These are phyloP conservation scores for Achaetomium macrosporum DNA, from an alignment of 2,329 filamentous ascomycete genomes.

Conservation along the genomic window DNA sequence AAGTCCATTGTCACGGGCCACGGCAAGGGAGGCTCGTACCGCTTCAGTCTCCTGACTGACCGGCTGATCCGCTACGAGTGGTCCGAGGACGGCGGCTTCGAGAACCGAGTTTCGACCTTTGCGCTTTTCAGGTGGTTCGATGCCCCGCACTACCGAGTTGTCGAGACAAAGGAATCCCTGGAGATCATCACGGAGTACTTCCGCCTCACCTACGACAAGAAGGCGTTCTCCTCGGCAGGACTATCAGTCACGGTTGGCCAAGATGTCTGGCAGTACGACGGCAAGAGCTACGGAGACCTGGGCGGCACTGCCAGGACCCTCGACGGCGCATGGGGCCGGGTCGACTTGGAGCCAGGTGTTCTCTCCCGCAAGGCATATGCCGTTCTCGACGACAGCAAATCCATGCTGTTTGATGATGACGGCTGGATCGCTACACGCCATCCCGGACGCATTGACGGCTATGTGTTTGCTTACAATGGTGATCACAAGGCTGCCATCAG, in stretches of 20 bases:
- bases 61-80: constrained; percentile 56
- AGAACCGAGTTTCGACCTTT: constrained; percentile 57
- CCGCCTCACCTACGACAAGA: constrained; percentile 54
- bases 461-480: constrained; percentile 24
- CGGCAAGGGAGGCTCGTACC: constrained; percentile 35
- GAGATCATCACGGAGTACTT: constrained; percentile 52
- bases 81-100: constrained; percentile 53
- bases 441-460: constrained; percentile 23
- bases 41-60: constrained; percentile 54
- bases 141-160: constrained; percentile 40
- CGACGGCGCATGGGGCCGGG: constrained; percentile 24
- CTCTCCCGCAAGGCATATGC: constrained; percentile 23
- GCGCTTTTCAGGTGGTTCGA: constrained; percentile 49
- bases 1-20: constrained; percentile 39
- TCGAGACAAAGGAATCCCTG: constrained; percentile 40
- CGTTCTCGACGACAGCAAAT: constrained; percentile 25
- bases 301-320: constrained; percentile 38
- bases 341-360: constrained; percentile 27
- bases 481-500: constrained; percentile 26
- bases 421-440: constrained; percentile 23
- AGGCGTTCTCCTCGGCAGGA: constrained; percentile 46
- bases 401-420: constrained; percentile 24
- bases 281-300: constrained; percentile 35
- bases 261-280: constrained; percentile 48
- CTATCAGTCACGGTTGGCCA: constrained; percentile 42